phyloP scores from a whole-genome alignment of 2,329 filamentous ascomycete species.

The Pseudopithomyces maydicus region DNA sequence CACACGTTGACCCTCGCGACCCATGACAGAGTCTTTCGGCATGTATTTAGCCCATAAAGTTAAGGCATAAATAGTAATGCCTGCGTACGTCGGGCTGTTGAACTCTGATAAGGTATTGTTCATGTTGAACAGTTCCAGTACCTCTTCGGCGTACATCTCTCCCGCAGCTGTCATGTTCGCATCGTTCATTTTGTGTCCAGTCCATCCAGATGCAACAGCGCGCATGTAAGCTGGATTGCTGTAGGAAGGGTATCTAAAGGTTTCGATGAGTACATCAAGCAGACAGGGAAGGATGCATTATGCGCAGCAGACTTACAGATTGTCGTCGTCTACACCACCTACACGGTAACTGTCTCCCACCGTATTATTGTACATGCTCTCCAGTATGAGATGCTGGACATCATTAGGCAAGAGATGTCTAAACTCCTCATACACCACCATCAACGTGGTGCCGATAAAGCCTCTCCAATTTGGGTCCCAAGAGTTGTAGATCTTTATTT shows the following conservation, averaged over 20 bases:
- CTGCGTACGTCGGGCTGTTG: slow-evolving; percentile 63
- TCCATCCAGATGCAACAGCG: slow-evolving; percentile 61
- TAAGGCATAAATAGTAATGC: slow-evolving; percentile 61
- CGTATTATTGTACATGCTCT: slow-evolving; percentile 57
- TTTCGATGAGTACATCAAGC: neutral
- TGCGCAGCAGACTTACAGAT: slow-evolving; percentile 50
- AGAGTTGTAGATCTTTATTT: slow-evolving; percentile 48
- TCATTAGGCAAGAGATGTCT: slow-evolving; percentile 45
- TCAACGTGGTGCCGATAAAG: slow-evolving; percentile 61
- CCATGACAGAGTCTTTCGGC: slow-evolving; percentile 56
- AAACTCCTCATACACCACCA: slow-evolving; percentile 62
- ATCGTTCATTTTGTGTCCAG: slow-evolving; percentile 56
- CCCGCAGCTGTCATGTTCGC: slow-evolving; percentile 60
- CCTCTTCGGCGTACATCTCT: slow-evolving; percentile 58
- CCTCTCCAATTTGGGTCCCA: slow-evolving; percentile 67
- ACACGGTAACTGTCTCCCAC: slow-evolving; percentile 62
- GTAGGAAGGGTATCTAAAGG: slow-evolving; percentile 51
- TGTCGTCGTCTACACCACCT: slow-evolving; percentile 61
- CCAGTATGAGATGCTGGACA: slow-evolving; percentile 8
- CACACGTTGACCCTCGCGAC: slow-evolving; percentile 45
- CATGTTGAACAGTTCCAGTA: slow-evolving; percentile 48
- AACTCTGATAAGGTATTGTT: slow-evolving; percentile 61
- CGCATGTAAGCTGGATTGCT: slow-evolving; percentile 64
- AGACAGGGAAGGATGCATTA: too few species aligned
- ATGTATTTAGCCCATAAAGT: slow-evolving; percentile 61